phyloP scores from a whole-genome alignment of 495 filamentous ascomycete species.

The Tetracladium setigerum region DNA sequence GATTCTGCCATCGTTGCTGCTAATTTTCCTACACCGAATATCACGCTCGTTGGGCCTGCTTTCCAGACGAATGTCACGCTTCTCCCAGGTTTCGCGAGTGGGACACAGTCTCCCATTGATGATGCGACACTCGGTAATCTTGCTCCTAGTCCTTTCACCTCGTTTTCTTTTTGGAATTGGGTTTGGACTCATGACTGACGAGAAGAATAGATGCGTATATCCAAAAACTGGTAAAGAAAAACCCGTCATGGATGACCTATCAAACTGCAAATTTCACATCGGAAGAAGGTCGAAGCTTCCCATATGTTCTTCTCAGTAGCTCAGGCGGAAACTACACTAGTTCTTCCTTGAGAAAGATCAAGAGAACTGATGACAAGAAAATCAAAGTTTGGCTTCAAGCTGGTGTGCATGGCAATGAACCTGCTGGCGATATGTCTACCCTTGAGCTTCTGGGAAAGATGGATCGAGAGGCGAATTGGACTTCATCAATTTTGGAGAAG shows the following conservation, averaged over 20 bases:
- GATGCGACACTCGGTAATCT: too few relatives aligned
- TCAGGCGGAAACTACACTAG: slow-evolving; percentile 15
- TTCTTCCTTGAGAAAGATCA: slow-evolving; percentile 25
- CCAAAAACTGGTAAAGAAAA: too few relatives aligned
- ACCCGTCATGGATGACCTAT: too few relatives aligned
- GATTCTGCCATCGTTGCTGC: slow-evolving; percentile 22
- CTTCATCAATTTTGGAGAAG: slow-evolving; percentile 12
- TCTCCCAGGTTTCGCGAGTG: too few relatives aligned
- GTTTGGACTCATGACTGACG: too few relatives aligned
- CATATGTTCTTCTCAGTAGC: slow-evolving; percentile 7
- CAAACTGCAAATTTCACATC: too few relatives aligned
- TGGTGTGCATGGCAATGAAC: slow-evolving; percentile 25
- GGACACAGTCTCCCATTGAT: too few relatives aligned
- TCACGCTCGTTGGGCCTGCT: slow-evolving; percentile 22
- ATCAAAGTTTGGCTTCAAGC: slow-evolving; percentile 25
- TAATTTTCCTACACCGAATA: slow-evolving; percentile 21
- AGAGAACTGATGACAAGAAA: slow-evolving; percentile 4
- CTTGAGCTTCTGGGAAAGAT: slow-evolving; percentile 24
- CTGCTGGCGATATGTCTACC: slow-evolving; percentile 22
- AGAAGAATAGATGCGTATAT: too few relatives aligned
- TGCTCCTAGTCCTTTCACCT: too few relatives aligned
- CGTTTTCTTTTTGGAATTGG: too few relatives aligned
- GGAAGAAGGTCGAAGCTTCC: too few relatives aligned
- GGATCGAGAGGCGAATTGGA: slow-evolving; percentile 16
- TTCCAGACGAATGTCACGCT: slow-evolving; percentile 10